Evolutionary conservation across 176 grass and related monocot genomes (phyloP).

Genomic region (Alloteropsis semialata): DNA sequence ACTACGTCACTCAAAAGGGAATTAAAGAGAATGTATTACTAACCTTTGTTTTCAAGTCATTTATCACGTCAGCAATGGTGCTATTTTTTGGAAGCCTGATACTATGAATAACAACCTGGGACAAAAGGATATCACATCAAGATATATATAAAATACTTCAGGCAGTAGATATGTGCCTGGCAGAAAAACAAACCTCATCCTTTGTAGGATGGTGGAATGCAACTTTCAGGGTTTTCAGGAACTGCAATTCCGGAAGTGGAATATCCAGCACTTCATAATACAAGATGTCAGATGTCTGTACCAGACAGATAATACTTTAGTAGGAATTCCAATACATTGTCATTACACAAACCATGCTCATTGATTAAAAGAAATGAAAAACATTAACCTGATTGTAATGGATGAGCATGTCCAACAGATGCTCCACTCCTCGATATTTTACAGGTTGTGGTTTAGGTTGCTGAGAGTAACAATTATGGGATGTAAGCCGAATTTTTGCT

Average conservation of each 20-base stretch:
- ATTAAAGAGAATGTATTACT: conserved; percentile 5
- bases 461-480: conserved; percentile 94
- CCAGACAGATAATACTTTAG: conserved; percentile 17
- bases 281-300: conserved; percentile 84
- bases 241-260: conserved; percentile 88
- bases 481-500: conserved; percentile 88
- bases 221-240: conserved; percentile 94
- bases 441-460: conserved; percentile 95
- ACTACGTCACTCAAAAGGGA: not conserved
- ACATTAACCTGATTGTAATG: conserved; percentile 81
- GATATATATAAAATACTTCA: conserved; percentile 14
- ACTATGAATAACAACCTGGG: conserved; percentile 77
- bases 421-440: conserved; percentile 75
- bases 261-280: conserved; percentile 98
- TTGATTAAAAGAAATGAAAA: not conserved
- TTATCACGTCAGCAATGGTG: conserved; percentile 81
- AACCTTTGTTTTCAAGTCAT: conserved; percentile 91
- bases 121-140: conserved; percentile 29
- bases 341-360: conserved; percentile 22
- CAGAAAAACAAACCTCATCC: conserved; percentile 70
- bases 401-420: conserved; percentile 88
- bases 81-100: conserved; percentile 95
- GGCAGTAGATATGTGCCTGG: not conserved
- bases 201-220: conserved; percentile 93
- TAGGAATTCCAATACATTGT: not conserved